Base-by-base conservation (phyloP, 2,329 filamentous ascomycete species). In the Cytospora piceicola region DNA sequence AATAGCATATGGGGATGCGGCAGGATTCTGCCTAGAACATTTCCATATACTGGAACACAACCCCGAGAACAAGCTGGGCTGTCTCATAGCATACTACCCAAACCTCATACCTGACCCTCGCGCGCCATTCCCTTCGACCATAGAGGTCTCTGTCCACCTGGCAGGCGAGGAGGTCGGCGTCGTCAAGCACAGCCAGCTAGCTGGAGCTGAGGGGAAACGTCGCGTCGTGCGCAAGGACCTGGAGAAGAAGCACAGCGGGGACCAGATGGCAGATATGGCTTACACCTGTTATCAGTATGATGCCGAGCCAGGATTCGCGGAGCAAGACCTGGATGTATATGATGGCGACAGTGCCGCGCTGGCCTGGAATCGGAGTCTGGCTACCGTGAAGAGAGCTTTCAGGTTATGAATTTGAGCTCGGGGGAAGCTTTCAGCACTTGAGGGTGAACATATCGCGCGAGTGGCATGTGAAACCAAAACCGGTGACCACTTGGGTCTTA, bases 261-360 rank as follows among this genome's bases (percentile, higher is more conserved):
- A 80, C 0, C 76, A 77, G 4, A 73, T 71, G 7, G 66, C 79
- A 46, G 69, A 73, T 12, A 70, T 78, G 1, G 78, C 75, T 0
- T 82, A 79, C 53, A 76, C 76, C 0, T 75, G 75, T 22, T 82
- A 81, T 53, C 74, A 76, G 0, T 82, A 82, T 58, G 68, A 77
- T 11, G 78, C 85, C 77, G 78, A 86, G 59, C 77, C 86, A 0
- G 91, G 91, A 0, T 93, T 94, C 68, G 90, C 90, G 0, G 90
- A 93, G 75, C 82, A 83, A 24, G 86, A 92, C 64, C 74, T 91
- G 36, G 87, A 90, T 2, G 85, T 90, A 69, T 93, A 87, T 70
- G 84, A 92, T 69, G 79, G 82, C 12, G 79, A 90, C 3, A 83
- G 84, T 0, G 85, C 89, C 1, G 83, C 84, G n/a, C 72, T 93